These are phyloP conservation scores for Annulohypoxylon nitens DNA, from an alignment of 495 filamentous ascomycete species.

Conservation along the genomic window DNA sequence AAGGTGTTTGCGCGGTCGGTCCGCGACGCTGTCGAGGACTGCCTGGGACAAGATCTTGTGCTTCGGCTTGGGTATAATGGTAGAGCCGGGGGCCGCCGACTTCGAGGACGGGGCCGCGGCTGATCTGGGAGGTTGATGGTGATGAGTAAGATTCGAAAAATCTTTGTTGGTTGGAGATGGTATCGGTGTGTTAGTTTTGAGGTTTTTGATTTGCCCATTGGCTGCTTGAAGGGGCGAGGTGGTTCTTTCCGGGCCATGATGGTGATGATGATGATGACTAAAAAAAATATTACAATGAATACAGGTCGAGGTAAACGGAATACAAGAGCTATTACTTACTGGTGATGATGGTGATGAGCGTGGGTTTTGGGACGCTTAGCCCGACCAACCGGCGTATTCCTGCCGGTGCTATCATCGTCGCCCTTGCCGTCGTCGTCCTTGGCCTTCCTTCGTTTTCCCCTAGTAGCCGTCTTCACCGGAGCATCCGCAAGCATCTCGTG, in stretches of 20 bases:
- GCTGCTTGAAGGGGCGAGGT: slow-evolving; percentile 59
- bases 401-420: slow-evolving; percentile 70
- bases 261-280: slow-evolving; percentile 81
- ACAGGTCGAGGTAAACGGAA: slow-evolving; percentile 30
- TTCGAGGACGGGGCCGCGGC: slow-evolving; percentile 52
- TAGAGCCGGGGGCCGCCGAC: slow-evolving; percentile 55
- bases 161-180: slow-evolving; percentile 69
- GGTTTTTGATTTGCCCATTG: slow-evolving; percentile 56
- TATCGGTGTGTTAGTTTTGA: slow-evolving; percentile 65
- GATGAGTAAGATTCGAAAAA: slow-evolving; percentile 56
- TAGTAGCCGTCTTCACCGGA: slow-evolving; percentile 53
- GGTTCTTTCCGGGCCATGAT: slow-evolving; percentile 74
- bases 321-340: slow-evolving; percentile 60
- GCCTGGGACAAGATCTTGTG: slow-evolving; percentile 73
- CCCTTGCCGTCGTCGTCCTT: slow-evolving; percentile 71
- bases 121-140: slow-evolving; percentile 56
- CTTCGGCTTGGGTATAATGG: slow-evolving; percentile 68
- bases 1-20: slow-evolving; percentile 82
- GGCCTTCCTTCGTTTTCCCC: slow-evolving; percentile 69
- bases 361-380: slow-evolving; percentile 70
- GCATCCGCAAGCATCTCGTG: slow-evolving; percentile 53
- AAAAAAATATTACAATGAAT: slow-evolving; percentile 47
- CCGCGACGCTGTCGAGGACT: slow-evolving; percentile 75
- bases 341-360: slow-evolving; percentile 72
- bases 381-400: slow-evolving; percentile 67